These are phyloP conservation scores for Lantana camara DNA, from an alignment of 257 asterid species.

Conservation along the genomic window DNA sequence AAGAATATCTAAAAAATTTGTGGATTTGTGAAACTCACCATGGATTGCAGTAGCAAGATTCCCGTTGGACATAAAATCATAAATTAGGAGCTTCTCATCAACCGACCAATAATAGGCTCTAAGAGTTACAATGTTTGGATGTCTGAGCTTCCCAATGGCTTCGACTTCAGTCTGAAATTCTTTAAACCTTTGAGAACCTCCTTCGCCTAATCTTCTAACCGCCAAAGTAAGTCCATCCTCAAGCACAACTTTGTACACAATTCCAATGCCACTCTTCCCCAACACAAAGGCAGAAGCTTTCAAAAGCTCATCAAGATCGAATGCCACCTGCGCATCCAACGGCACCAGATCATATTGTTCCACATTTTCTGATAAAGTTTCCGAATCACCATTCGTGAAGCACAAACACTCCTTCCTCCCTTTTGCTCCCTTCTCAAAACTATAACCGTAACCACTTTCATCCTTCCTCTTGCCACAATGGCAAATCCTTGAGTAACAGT, in stretches of 20 bases:
- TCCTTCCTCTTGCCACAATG: conserved; percentile 48
- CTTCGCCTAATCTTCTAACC: conserved; percentile 88
- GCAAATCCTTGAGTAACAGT: conserved; percentile 64
- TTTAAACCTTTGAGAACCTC: conserved; percentile 87
- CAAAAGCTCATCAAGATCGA: conserved; percentile 86
- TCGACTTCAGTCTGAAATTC: conserved; percentile 90
- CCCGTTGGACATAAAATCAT: conserved; percentile 76
- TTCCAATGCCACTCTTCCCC: conserved; percentile 90
- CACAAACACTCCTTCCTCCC: conserved; percentile 67
- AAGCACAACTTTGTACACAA: conserved; percentile 90
- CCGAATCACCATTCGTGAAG: conserved; percentile 79
- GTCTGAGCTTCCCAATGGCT: conserved; percentile 90
- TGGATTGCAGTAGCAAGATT: conserved; percentile 82
- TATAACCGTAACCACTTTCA: conserved; percentile 46
- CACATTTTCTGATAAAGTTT: conserved; percentile 69
- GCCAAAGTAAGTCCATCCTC: conserved; percentile 81
- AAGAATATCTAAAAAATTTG: background rate
- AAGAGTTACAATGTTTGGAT: conserved; percentile 70
- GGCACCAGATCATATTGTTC: conserved; percentile 79
- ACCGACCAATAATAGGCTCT: conserved; percentile 95
- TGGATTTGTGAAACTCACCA: conserved; percentile 44
- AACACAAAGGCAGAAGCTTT: conserved; percentile 94
- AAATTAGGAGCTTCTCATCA: conserved; percentile 87
- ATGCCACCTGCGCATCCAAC: conserved; percentile 65
- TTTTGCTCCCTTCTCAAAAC: conserved; percentile 58